Evolutionary conservation across 2,329 filamentous ascomycete genomes (phyloP).

Genomic region (Ophiosphaerella herpotricha): DNA sequence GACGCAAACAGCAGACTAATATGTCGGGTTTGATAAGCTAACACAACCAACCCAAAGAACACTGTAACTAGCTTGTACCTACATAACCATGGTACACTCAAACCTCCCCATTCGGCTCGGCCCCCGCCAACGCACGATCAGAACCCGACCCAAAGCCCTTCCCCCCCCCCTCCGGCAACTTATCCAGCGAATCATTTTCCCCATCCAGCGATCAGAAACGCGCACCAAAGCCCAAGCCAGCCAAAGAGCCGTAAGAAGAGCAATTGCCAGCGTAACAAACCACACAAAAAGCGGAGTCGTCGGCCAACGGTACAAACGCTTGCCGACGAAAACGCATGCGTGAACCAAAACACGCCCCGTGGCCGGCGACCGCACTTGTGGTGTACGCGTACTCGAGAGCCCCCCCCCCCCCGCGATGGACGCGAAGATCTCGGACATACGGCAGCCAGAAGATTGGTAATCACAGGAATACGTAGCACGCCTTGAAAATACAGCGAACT

Average conservation of each 20-base stretch:
- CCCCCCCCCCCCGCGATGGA: conserved; percentile 69
- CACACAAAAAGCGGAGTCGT: conserved; percentile 28
- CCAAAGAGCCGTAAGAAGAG: conserved; percentile 36
- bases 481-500: conserved; percentile 17
- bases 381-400: conserved; percentile 74
- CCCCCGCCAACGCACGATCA: too few species aligned
- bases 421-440: conserved; percentile 66
- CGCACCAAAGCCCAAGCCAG: conserved; percentile 34
- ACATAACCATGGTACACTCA: too few species aligned
- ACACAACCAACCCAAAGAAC: neutral
- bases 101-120: too few species aligned
- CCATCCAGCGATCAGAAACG: conserved; percentile 33
- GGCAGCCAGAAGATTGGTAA: conserved; percentile 54
- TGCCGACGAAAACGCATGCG: conserved; percentile 34
- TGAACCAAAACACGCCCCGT: conserved; percentile 39
- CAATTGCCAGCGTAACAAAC: conserved; percentile 36
- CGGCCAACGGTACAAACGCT: conserved; percentile 24
- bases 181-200: conserved; percentile 38
- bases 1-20: too few species aligned
- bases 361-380: conserved; percentile 59
- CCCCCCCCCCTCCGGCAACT: conserved; percentile 25
- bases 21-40: neutral
- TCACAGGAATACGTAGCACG: conserved; percentile 56
- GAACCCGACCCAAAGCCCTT: too few species aligned
- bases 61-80: too few species aligned